These are phyloP conservation scores for Marchantia paleacea DNA, from an alignment of 225 moss, liverwort and hornwort species.

Conservation along the genomic window DNA sequence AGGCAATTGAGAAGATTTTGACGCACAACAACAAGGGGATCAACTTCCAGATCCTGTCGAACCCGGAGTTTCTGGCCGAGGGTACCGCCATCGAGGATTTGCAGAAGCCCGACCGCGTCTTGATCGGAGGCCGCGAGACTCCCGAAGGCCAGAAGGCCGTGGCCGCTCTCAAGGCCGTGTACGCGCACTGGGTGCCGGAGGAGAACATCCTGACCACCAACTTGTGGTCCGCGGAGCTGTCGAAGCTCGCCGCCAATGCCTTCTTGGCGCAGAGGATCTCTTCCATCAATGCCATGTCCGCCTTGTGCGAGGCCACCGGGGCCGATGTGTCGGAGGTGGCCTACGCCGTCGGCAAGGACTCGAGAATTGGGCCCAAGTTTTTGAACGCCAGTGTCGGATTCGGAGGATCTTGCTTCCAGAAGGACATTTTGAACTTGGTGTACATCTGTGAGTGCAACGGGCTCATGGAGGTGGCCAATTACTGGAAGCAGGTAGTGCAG, in stretches of 20 bases:
- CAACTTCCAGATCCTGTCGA: conserved; percentile 87
- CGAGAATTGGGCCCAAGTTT: conserved; percentile 72
- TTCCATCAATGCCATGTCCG: conserved; percentile 87
- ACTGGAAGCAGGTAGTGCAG: conserved; percentile 91
- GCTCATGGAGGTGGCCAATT: conserved; percentile 68
- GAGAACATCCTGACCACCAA: conserved; percentile 87
- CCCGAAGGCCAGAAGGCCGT: conserved; percentile 77
- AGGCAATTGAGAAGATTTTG: conserved; percentile 90
- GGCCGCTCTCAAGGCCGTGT: conserved; percentile 77
- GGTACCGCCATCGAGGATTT: conserved; percentile 78
- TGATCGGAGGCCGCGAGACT: conserved; percentile 74
- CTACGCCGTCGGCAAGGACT: conserved; percentile 74
- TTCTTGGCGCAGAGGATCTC: conserved; percentile 86
- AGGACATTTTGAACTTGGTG: conserved; percentile 86
- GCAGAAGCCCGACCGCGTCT: conserved; percentile 75
- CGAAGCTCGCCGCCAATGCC: conserved; percentile 92
- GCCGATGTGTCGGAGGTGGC: conserved; percentile 84
- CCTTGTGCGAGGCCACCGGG: conserved; percentile 81
- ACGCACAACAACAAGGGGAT: conserved; percentile 85
- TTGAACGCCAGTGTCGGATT: conserved; percentile 74
- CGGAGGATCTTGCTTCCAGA: conserved; percentile 91
- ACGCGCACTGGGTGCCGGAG: conserved; percentile 86
- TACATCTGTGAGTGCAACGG: conserved; percentile 98
- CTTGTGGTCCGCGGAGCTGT: conserved; percentile 86
- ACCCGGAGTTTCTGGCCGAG: conserved; percentile 92